phyloP scores from a whole-genome alignment of 2,329 filamentous ascomycete genomes.

The Fusarium pseudoanthophilum region DNA sequence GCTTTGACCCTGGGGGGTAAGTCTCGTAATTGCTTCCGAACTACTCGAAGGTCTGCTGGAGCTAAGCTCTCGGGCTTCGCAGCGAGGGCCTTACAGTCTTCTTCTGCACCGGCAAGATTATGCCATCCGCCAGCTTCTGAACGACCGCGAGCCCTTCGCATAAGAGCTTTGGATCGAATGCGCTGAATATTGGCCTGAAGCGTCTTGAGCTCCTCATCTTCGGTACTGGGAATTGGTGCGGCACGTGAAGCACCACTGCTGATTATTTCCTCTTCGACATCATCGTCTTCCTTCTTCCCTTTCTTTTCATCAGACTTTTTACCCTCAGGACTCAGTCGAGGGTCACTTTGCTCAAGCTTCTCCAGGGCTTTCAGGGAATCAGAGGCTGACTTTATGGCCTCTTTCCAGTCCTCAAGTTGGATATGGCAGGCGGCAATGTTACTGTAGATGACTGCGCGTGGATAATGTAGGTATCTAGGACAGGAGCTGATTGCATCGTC shows the following conservation, averaged over 20 bases:
- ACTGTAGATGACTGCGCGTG: slow-evolving; percentile 85
- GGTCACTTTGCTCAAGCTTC: slow-evolving; percentile 60
- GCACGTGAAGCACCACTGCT: slow-evolving; percentile 67
- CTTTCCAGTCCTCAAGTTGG: slow-evolving; percentile 86
- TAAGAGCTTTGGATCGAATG: slow-evolving; percentile 84
- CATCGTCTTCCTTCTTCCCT: slow-evolving; percentile 51
- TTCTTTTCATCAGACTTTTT: slow-evolving; percentile 57
- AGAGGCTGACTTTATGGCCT: slow-evolving; percentile 79
- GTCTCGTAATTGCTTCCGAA: slow-evolving; percentile 71
- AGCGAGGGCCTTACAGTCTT: slow-evolving; percentile 80
- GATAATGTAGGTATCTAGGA: slow-evolving; percentile 87
- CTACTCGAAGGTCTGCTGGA: slow-evolving; percentile 72
- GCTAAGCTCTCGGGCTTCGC: slow-evolving; percentile 65
- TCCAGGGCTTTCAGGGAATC: slow-evolving; percentile 79
- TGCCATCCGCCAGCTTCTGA: slow-evolving; percentile 81
- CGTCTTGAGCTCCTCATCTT: slow-evolving; percentile 30
- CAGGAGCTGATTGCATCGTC: slow-evolving; percentile 81
- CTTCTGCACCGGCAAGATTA: slow-evolving; percentile 77
- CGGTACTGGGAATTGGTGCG: slow-evolving; percentile 50
- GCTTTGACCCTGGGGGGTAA: slow-evolving; percentile 77
- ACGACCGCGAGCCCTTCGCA: slow-evolving; percentile 80
- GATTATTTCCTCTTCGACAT: slow-evolving; percentile 67
- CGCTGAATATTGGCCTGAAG: slow-evolving; percentile 72
- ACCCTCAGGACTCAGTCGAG: slow-evolving; percentile 43
- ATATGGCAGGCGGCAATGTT: slow-evolving; percentile 92